These are phyloP conservation scores for Cladosporium sphaerospermum DNA, from an alignment of 2,329 filamentous ascomycete species.

Conservation along the genomic window DNA sequence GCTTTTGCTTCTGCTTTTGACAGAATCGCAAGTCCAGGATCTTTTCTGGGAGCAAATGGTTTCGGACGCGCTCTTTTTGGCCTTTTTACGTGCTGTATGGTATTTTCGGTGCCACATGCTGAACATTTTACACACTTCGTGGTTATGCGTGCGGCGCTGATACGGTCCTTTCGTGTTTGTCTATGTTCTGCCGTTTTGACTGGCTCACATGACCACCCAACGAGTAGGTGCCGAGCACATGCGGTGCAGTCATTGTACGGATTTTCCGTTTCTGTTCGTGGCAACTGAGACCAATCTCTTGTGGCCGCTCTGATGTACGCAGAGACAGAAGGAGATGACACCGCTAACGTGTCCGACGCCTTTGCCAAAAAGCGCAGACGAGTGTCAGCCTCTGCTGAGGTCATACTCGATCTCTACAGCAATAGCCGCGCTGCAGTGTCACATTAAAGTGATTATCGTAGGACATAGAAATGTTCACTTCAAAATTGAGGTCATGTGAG, in stretches of 20 bases:
- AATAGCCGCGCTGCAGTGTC: background rate
- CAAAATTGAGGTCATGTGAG: conserved; percentile 3
- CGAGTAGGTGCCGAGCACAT: background rate
- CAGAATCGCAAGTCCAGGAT: background rate
- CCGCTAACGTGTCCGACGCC: background rate
- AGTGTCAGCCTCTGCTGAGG: background rate
- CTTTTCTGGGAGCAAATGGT: background rate
- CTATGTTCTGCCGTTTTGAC: background rate
- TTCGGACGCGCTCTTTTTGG: background rate
- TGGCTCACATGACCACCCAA: conserved; percentile 3
- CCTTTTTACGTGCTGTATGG: background rate
- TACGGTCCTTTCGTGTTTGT: conserved; percentile 5
- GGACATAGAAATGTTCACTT: conserved; percentile 5
- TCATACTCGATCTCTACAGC: background rate
- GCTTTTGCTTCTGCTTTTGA: background rate
- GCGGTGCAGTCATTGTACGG: background rate
- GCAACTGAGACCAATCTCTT: background rate
- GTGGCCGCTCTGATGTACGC: background rate
- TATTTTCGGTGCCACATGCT: conserved; percentile 6
- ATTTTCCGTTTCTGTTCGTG: background rate
- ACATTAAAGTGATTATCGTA: background rate
- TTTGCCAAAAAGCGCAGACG: background rate
- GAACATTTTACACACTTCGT: conserved; percentile 10
- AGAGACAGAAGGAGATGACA: background rate
- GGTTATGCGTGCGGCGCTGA: background rate